Conservation (phyloP, 768 basidiomycete species). For the Lactifluus piperatus region DNA sequence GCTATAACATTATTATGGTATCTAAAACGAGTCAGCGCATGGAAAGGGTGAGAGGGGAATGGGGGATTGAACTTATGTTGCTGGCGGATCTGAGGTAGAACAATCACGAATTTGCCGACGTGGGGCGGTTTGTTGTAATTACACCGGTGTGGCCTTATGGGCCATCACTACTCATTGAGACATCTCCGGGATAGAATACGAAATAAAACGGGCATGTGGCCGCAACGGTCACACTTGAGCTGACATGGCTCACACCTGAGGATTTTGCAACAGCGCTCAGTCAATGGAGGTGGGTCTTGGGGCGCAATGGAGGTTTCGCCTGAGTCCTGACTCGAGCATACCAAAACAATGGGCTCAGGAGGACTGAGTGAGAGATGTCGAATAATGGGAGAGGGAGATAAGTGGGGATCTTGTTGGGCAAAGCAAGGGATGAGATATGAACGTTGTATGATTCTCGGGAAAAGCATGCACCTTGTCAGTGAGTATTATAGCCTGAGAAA, state of each 20-base stretch:
- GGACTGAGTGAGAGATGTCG: constrained; percentile 8
- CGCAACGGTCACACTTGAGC: constrained; percentile 21
- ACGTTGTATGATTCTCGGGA: constrained; percentile 17
- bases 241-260: constrained; percentile 21
- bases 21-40: no score
- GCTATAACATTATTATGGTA: no score
- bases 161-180: no score
- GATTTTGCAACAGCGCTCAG: constrained; percentile 18
- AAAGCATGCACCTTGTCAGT: constrained; percentile 13
- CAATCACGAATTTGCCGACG: no score
- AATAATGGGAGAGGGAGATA: constrained; percentile 15
- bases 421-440: constrained; percentile 18
- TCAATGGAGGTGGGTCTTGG: constrained; percentile 14
- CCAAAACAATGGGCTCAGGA: constrained; percentile 15
- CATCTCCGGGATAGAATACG: not conserved
- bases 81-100: no score
- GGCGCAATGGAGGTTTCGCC: constrained; percentile 18
- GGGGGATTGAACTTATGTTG: no score
- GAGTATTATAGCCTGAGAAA: constrained; percentile 6
- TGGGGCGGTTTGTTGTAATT: no score
- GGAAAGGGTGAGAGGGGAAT: no score
- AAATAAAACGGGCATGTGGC: not conserved
- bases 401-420: constrained; percentile 16
- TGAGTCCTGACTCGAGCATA: constrained; percentile 20
- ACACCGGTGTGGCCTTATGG: no score